Base-by-base conservation (phyloP, 2,329 filamentous ascomycete genomes). In the Periconia sp. region DNA sequence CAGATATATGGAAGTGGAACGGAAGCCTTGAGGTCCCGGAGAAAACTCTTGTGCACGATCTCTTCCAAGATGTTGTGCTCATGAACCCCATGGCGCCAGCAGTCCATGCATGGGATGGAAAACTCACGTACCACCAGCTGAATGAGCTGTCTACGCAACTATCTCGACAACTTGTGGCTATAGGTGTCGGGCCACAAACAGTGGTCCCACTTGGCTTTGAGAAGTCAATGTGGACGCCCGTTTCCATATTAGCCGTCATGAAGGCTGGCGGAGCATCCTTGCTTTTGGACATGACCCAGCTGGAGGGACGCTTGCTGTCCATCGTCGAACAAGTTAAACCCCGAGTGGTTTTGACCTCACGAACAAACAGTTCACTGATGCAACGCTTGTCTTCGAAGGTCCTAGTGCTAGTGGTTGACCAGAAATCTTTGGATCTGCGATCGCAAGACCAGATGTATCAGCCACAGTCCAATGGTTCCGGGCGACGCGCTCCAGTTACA, bases 231-330 rank as follows among this genome's bases (percentile, higher is more conserved):
- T 55, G 53, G 49, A 56, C 53, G 17, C 23, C 62, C 13, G 52
- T 64, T 10, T 49, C 58, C 11, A 62, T 66, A 47, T 50, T 63
- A 9, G 63, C 54, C n/a, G 52, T 63, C 31, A 47, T 63, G 52
- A 66, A 66, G 43, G 55, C 60, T 14, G 62, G 63, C 6, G 58
- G 54, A 19, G 58, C 60, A 1, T 40, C 35, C 6, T 6, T 40
- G 14, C 3, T 11, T 3, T 5, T 40, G 17, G 35, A 40, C 10
- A 11, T 17, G 13, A 40, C 3, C 6, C 17, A 15, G 17, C 35
- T 10, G 14, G 14, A 15, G 14, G 17, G 10, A 6, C 35, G 35
- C 14, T 10, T 40, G 10, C 35, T n/a, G n/a, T n/a, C n/a, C n/a
- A n/a, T n/a, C n/a, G n/a, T n/a, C n/a, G n/a, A n/a, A n/a, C n/a